Conservation (phyloP, 108 stramenopile genomes). For the Conticribra weissflogii region DNA sequence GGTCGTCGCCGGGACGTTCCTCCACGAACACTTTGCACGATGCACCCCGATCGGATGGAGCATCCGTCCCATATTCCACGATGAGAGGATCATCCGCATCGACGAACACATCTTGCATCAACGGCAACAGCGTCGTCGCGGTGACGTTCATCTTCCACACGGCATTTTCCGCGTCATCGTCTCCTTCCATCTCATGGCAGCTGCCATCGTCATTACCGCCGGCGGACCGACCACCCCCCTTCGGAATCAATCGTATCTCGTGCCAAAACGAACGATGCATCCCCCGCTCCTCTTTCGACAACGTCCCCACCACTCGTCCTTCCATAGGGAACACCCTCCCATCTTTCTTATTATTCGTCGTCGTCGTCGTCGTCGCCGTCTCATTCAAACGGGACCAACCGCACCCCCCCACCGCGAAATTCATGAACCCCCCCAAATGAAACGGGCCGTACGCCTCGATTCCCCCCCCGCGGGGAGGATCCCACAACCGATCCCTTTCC, state of each 20-base stretch:
- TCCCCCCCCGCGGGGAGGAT: conserved; percentile 3
- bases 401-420: too few species aligned
- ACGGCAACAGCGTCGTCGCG: conserved; percentile 38
- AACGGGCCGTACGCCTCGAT: conserved; percentile 21
- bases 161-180: too few species aligned
- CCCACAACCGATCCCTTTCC: conserved; percentile 20
- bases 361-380: too few species aligned
- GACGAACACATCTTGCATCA: conserved; percentile 42
- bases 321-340: conserved; percentile 5
- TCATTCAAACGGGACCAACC: too few species aligned
- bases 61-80: conserved; percentile 16
- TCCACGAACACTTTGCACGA: neutral
- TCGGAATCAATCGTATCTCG: conserved; percentile 13
- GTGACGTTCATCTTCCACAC: conserved; percentile 28
- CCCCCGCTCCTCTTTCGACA: conserved; percentile 37
- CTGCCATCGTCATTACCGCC: neutral
- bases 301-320: conserved; percentile 17
- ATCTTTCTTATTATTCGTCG: too few species aligned
- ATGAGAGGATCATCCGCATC: conserved; percentile 58
- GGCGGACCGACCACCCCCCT: neutral
- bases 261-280: conserved; percentile 41
- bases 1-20: too few species aligned
- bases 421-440: conserved; percentile 26
- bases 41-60: neutral
- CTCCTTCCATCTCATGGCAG: neutral